These are phyloP conservation scores for Copromyces sp. DNA, from an alignment of 495 filamentous ascomycete genomes.

Conservation along the genomic window DNA sequence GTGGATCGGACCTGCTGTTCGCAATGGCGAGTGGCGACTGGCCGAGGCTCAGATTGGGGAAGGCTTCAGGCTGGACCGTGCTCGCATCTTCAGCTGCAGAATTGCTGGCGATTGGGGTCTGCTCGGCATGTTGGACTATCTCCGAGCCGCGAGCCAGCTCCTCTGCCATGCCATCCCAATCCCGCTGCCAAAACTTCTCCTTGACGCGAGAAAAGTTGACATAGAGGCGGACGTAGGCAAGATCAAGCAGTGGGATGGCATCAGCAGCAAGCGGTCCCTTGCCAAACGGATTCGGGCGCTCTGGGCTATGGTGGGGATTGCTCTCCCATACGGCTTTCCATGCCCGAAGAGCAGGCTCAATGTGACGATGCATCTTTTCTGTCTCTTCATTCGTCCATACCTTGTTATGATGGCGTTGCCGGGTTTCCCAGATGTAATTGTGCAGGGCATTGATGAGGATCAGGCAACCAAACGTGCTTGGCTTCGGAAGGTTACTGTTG, in stretches of 20 bases:
- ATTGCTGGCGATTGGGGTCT: slow-evolving; percentile 41
- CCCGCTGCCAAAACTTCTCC: slow-evolving; percentile 88
- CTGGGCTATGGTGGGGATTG: slow-evolving; percentile 76
- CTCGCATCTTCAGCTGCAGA: slow-evolving; percentile 40
- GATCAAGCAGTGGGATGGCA: slow-evolving; percentile 85
- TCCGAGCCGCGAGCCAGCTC: slow-evolving; percentile 72
- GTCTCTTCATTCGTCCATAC: slow-evolving; percentile 89
- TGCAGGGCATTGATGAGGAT: slow-evolving; percentile 92
- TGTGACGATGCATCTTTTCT: slow-evolving; percentile 91
- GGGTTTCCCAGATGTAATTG: slow-evolving; percentile 97
- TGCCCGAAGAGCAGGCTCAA: slow-evolving; percentile 86
- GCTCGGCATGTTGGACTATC: slow-evolving; percentile 64
- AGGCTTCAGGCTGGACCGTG: slow-evolving; percentile 23
- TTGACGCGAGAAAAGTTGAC: slow-evolving; percentile 88
- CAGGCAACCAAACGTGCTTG: slow-evolving; percentile 90
- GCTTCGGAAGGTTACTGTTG: slow-evolving; percentile 54
- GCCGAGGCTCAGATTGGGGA: slow-evolving; percentile 6
- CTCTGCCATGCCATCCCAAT: slow-evolving; percentile 88
- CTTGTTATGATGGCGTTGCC: slow-evolving; percentile 80
- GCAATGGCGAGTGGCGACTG: slow-evolving; percentile 14
- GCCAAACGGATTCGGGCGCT: slow-evolving; percentile 85
- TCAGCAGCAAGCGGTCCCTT: slow-evolving; percentile 84
- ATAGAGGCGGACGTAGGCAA: slow-evolving; percentile 88
- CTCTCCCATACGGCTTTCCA: slow-evolving; percentile 93
- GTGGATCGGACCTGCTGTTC: slow-evolving; percentile 24